A percentile compares a stretch with the other conserved stretches of the same genome.
Evolutionary conservation across 495 filamentous ascomycete species (phyloP).

Genomic region (Lepraria neglecta): DNA sequence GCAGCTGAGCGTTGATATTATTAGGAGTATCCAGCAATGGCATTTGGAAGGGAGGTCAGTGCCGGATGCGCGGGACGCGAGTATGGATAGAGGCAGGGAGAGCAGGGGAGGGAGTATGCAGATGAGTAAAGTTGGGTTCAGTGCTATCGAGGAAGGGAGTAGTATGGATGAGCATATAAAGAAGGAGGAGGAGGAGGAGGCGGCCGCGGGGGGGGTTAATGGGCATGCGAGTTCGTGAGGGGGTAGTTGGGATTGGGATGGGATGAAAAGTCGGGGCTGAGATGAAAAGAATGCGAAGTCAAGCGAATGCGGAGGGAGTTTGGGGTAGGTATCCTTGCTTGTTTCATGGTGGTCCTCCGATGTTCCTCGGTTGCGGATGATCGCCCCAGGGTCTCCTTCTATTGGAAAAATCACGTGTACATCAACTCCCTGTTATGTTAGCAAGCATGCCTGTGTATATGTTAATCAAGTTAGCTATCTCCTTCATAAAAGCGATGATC

Average conservation of each 20-base stretch:
- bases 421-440: neutral
- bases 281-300: no score
- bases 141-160: slow-evolving; percentile 27
- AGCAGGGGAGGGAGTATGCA: slow-evolving; percentile 21
- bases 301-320: no score
- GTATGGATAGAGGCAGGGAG: slow-evolving; percentile 29
- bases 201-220: slow-evolving; percentile 11
- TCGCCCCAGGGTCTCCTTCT: no score
- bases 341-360: neutral
- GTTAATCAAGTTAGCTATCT: no score
- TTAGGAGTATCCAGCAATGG: slow-evolving; percentile 44
- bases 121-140: slow-evolving; percentile 30
- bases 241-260: neutral
- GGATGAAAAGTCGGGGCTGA: no score
- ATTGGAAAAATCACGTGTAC: no score
- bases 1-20: slow-evolving; percentile 44
- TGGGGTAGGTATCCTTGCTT: neutral
- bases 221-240: slow-evolving; percentile 18
- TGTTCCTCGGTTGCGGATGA: neutral
- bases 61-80: slow-evolving; percentile 41
- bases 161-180: slow-evolving; percentile 24
- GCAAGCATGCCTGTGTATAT: no score
- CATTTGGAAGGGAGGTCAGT: slow-evolving; percentile 36
- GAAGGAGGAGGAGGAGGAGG: slow-evolving; percentile 25
- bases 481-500: no score